Base-by-base conservation (phyloP, 2,329 filamentous ascomycete genomes). In the Gaeumannomyces tritici region DNA sequence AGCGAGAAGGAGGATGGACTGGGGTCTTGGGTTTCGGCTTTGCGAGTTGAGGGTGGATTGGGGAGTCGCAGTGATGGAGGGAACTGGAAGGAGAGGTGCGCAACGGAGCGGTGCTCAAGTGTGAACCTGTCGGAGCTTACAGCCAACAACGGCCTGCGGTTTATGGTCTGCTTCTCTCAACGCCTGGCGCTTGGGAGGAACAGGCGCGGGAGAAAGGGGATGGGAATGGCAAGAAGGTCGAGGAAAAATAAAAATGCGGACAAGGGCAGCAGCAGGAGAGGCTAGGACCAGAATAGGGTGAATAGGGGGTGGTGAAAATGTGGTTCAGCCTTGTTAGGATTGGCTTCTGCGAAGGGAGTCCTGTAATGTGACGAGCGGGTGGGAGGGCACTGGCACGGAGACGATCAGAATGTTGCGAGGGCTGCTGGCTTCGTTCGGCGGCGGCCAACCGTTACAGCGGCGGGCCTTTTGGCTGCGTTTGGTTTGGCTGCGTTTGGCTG, bases 241-340 rank as follows among this genome's bases (percentile, higher is more conserved):
- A 28, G 55, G 28, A 27, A 56, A 56, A 56, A 27, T 27, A 56
- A 56, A 56, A 29, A 29, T 18, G 26, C 24, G 55, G 55, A 56
- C 55, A 56, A 27, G 55, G 55, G 55, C 18, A 56, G 55, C 18
- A 56, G 26, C n/a, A 56, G 42, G 42, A 51, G 42, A 27, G 28
- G 26, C 26, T 27, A 28, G 26, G 55, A 56, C 55, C 24, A 26
- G 26, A 56, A 51, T 7, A 51, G 29, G 56, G 56, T 11, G 56
- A 56, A 51, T 51, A 51, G 29, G 56, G 56, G 27, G 56, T 58
- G 29, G 26, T 58, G 29, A 29, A 58, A 58, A 58, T 58, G 56
- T 58, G 56, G 55, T 58, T 58, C 56, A 58, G 56, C 56, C 56
- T 58, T 58, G 56, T 58, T 58, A 35, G 29, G 29, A 58, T 58